Base-by-base conservation (phyloP, 2,329 filamentous ascomycete genomes). In the Fusarium acutatum region DNA sequence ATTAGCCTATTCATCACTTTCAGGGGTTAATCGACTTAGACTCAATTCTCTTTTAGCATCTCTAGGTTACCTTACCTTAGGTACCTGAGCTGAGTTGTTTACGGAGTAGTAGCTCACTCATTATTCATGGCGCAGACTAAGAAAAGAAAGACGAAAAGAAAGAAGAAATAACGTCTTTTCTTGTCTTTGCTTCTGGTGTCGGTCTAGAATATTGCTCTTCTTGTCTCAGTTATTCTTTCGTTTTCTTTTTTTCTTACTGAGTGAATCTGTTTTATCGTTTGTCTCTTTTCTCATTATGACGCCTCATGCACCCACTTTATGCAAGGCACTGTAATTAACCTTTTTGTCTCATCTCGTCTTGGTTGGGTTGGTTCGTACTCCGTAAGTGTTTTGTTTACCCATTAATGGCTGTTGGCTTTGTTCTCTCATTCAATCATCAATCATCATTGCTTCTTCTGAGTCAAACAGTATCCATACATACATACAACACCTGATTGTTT, bases 171-270 rank as follows among this genome's bases (percentile, higher is more conserved):
- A 18, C 26, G 40, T 52, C 40, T 37, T 60, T 67, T 35, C 40
- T 44, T 56, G 20, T 28, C 30, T 66, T 66, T 63, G 41, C 56
- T 74, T 76, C 69, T 71, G 63, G 53, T 54, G 69, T 54, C 26
- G 59, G 64, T 66, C 74, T 61, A 70, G 74, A 75, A 67, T 37
- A 46, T 74, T 76, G 61, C 69, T 75, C 65, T 75, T 75, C 62
- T 35, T 67, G 37, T 57, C 49, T 61, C 44, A 38, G 8, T 20
- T 41, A 5, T 38, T 62, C 24, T 46, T 37, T 38, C 7, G 32
- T 58, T 28, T 26, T 22, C 26, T 7, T 22, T 47, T 28, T 28
- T 30, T 49, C 32, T 40, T 13, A 28, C 50, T 28, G 18, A 37
- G 18, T 18, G 18, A 22, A 26, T 37, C 24, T 26, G 50, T 53